phyloP scores from a whole-genome alignment of 768 basidiomycete genomes.

The Termitomyces titanicus region DNA sequence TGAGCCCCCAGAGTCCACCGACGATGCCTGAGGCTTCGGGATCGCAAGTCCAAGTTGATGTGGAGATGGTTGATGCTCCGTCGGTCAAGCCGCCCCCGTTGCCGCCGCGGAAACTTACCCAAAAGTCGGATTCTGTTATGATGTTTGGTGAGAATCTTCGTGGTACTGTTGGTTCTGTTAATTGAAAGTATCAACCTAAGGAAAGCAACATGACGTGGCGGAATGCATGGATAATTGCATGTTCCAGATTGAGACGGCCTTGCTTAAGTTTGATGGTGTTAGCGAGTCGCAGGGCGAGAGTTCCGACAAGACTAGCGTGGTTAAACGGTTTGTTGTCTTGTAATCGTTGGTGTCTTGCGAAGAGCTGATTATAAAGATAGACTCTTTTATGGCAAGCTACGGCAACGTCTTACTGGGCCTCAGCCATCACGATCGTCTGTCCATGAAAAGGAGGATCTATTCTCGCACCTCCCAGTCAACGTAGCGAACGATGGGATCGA shows the following conservation, averaged over 20 bases:
- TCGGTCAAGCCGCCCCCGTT: conserved; percentile 49
- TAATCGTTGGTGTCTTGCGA: not conserved
- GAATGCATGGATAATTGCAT: conserved; percentile 99
- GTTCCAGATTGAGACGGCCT: conserved; percentile 95
- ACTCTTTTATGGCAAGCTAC: conserved; percentile 85
- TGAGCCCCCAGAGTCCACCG: conserved; percentile 19
- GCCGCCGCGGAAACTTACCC: conserved; percentile 48
- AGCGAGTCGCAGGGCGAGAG: conserved; percentile 38
- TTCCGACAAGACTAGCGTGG: conserved; percentile 67
- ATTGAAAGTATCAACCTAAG: conserved; percentile 32
- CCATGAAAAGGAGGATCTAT: conserved; percentile 87
- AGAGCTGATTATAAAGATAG: conserved; percentile 20
- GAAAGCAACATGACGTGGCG: conserved; percentile 95
- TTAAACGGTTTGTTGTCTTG: conserved; percentile 62
- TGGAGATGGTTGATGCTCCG: conserved; percentile 28
- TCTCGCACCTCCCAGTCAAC: conserved; percentile 92
- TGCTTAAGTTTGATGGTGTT: conserved; percentile 66
- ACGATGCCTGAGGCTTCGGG: conserved; percentile 30
- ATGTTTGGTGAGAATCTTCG: conserved; percentile 71
- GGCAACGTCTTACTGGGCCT: conserved; percentile 44
- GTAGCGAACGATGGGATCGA: conserved; percentile 88
- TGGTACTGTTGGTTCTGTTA: not conserved
- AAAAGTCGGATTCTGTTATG: conserved; percentile 73
- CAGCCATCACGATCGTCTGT: conserved; percentile 48
- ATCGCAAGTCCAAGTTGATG: conserved; percentile 30